Evolutionary conservation across 331 rosid species (phyloP), one percentile per base, ranked within the genome.

Genomic region (Malus hybrid): DNA sequence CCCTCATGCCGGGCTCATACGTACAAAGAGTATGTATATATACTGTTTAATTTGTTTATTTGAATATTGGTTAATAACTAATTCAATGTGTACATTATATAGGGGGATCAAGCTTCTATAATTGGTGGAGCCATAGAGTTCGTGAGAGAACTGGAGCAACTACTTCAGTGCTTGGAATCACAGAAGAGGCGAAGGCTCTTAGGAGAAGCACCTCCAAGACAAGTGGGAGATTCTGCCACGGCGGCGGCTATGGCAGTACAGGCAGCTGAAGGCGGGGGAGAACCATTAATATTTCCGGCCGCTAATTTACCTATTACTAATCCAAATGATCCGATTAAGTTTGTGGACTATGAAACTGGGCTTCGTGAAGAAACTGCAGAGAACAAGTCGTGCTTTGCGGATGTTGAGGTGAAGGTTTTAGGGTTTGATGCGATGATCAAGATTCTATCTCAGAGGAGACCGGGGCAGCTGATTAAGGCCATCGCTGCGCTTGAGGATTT

Each of bases 41-140:
- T 68, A 28, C 15, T 22, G 0, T 59, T 59, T 5, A 11, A 28
- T 11, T 61, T 24, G 15, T 28, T 61, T 10, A 1, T 5, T 24
- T 61, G 65, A 61, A 24, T 13, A 6, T 4, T 28, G 19, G 32
- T 44, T 44, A 44, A 44, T 44, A 44, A 44, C 50, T 18, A 65
- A 65, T 36, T 65, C 11, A 65, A 33, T 59, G 61, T 50, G 33
- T 61, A 31, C 29, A n/a, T 18, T 18, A 6, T 18, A 12, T 42
- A 93, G 99, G 99, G 97, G 63, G 99, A 94, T 81, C 99, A 94
- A 84, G 99, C 99, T 20, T 94, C 99, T 1, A 94, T 94, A 62
- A 94, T 94, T 70, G 99, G 97, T 1, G 99, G 99, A 79, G 99
- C 99, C 3, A 94, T 94, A 66, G 99, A 94, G 80, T 94, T 94